Evolutionary conservation across 768 basidiomycete genomes (phyloP), one percentile per base, ranked within the genome.

Genomic region (Russula foetens): DNA sequence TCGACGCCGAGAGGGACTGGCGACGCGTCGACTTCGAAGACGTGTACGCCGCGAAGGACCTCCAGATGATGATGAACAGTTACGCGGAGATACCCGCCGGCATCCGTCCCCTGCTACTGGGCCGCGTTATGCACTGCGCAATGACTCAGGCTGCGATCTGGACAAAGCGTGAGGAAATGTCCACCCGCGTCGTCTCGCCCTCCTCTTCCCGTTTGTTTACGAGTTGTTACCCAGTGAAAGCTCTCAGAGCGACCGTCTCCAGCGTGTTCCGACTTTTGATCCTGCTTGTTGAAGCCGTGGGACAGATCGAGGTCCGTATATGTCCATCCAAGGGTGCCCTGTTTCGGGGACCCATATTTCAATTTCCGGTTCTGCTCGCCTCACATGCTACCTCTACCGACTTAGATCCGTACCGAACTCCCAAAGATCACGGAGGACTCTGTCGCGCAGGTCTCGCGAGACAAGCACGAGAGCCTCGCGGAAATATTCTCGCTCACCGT

Each of bases 71-170:
- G 29, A 53, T 38, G 51, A 31, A 49, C 4, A 63, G 52, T 49
- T 64, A 64, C 44, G 51, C 48, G 11, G 63, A 57, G 38, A 44
- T 64, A 3, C 63, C 63, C 6, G 60, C 35, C 6, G 63, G 63
- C 45, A 44, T 64, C n/a, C 63, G 63, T 26, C 11, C 49, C 4
- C 43, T 58, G 21, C 33, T 64, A n/a, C 46, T 58, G 3, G 63
- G 61, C 24, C 46, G 33, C 39, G 55, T 64, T 23, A 63, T 64
- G 41, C 56, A 60, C 45, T 39, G 12, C 29, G 52, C 57, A 21
- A 48, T 58, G 55, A 53, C 46, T 4, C 44, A 62, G 35, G 60
- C 55, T 7, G 63, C 56, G 15, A 51, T 63, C 21, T 64, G 63
- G 63, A 58, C 56, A 35, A 64, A 64, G 39, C 26, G 63, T 64